Evolutionary conservation across 2,329 filamentous ascomycete genomes (phyloP), one percentile per base, ranked within the genome.

Genomic region (Ophiostoma novo-ulmi): DNA sequence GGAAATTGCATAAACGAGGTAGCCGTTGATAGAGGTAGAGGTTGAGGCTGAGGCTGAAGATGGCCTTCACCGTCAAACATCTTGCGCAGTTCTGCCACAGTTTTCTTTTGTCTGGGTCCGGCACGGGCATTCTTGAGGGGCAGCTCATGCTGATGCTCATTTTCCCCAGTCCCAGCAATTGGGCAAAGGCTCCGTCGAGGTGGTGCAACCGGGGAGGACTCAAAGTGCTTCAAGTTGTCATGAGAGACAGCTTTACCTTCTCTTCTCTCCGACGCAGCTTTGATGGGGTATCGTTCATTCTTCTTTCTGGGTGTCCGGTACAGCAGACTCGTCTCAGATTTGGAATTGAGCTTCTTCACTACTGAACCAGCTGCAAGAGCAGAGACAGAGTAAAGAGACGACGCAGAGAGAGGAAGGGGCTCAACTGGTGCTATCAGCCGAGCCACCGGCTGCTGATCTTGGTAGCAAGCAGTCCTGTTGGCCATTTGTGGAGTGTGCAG

Each of bases 351-450:
- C 10, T 17, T 39, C 38, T 39, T 55, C 44, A 8, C 31, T 20
- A 31, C 52, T 8, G 26, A 14, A 5, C 10, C 17, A 11, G 58
- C 36, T 26, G 36, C 20, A 2, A 39, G 7, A 39, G 35, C 17
- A 14, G n/a, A 63, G 2, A 48, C 61, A 6, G 67, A 11, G 26
- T 44, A 63, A 5, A 71, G 67, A 5, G 67, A 61, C 17, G 63
- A 69, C 4, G 74, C 70, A 6, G 69, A 55, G 10, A 70, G 69
- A n/a, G 73, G 69, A 4, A 44, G 35, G 5, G 73, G 71, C n/a
- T 70, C 67, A 22, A 74, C 72, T 1, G 73, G 72, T 10, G 67
- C 71, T 73, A 74, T 69, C 6, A 74, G 72, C 31, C 72, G 65
- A 1, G 64, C 38, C 14, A 72, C 35, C 3, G 39, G 20, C 2